Conservation (phyloP, 345 rosid species). For the Viola odorata region DNA sequence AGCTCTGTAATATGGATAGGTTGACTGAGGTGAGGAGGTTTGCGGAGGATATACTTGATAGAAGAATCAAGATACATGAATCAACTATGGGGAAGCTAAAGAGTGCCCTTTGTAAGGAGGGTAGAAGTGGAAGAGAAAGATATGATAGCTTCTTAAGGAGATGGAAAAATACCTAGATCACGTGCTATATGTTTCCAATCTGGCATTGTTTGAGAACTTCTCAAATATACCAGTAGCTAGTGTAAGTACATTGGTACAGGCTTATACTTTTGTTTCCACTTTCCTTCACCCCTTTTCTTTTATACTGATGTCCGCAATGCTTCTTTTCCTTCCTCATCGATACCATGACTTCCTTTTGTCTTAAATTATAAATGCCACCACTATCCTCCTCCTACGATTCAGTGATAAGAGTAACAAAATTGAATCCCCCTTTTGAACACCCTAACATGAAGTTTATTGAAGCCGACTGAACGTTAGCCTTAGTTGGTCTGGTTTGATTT, state of each 20-base stretch:
- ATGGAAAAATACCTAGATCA: slow-evolving; percentile 32
- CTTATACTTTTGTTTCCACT: neutral
- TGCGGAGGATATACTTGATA: slow-evolving; percentile 45
- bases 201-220: neutral
- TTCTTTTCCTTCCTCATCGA: slow-evolving; percentile 35
- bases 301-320: slow-evolving; percentile 14
- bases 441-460: too few relatives aligned
- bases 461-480: too few relatives aligned
- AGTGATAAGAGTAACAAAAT: too few relatives aligned
- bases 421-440: too few relatives aligned
- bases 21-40: slow-evolving; percentile 35
- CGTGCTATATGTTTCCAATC: slow-evolving; percentile 3
- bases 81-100: slow-evolving; percentile 48
- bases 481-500: too few relatives aligned
- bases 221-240: neutral
- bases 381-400: too few relatives aligned
- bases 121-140: slow-evolving; percentile 37
- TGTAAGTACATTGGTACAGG: neutral
- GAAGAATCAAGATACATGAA: slow-evolving; percentile 30
- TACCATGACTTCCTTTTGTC: slow-evolving; percentile 6
- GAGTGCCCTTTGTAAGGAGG: slow-evolving; percentile 28
- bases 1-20: slow-evolving; percentile 43
- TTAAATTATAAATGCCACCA: neutral
- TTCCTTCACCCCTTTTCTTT: neutral
- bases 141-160: slow-evolving; percentile 40